A percentile compares a stretch with the other conserved stretches of the same genome.
Conservation (phyloP, 306 rosid genomes). For the Vigna nakashimae region DNA sequence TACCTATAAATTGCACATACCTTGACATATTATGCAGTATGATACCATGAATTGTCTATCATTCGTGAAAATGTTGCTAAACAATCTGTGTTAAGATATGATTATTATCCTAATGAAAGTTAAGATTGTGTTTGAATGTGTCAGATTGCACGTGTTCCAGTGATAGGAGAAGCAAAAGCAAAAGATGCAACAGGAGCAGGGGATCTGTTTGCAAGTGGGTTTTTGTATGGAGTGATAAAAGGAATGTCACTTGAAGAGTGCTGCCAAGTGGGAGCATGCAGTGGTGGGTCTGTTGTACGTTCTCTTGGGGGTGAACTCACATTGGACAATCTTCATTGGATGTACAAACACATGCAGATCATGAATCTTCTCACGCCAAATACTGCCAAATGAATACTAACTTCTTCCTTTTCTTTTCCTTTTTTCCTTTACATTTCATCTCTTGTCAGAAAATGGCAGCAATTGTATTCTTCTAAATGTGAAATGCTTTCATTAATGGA, state of each 20-base stretch:
- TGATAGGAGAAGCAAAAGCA: slow-evolving; percentile 71
- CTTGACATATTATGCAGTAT: no score
- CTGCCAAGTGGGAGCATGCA: slow-evolving; percentile 86
- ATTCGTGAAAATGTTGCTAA: no score
- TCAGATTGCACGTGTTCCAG: slow-evolving; percentile 75
- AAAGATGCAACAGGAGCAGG: slow-evolving; percentile 90
- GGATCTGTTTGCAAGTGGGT: slow-evolving; percentile 90
- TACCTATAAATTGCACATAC: no score
- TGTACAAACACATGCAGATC: slow-evolving; percentile 79
- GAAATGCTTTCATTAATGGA: slow-evolving; percentile 32
- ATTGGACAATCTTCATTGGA: slow-evolving; percentile 76
- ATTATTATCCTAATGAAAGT: no score
- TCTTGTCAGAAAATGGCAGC: slow-evolving; percentile 31
- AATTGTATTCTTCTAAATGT: slow-evolving; percentile 23
- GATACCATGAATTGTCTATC: no score
- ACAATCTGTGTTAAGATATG: no score
- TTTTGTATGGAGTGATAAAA: slow-evolving; percentile 77
- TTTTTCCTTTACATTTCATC: slow-evolving; percentile 15
- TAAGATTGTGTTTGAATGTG: not conserved
- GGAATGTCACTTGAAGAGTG: slow-evolving; percentile 80
- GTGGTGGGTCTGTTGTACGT: slow-evolving; percentile 82
- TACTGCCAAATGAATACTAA: slow-evolving; percentile 40
- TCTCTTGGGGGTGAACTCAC: slow-evolving; percentile 86
- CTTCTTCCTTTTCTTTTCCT: not conserved
- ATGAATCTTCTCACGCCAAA: slow-evolving; percentile 65